Base-by-base conservation (phyloP, 2,329 filamentous ascomycete species). In the Aureobasidium vineae region DNA sequence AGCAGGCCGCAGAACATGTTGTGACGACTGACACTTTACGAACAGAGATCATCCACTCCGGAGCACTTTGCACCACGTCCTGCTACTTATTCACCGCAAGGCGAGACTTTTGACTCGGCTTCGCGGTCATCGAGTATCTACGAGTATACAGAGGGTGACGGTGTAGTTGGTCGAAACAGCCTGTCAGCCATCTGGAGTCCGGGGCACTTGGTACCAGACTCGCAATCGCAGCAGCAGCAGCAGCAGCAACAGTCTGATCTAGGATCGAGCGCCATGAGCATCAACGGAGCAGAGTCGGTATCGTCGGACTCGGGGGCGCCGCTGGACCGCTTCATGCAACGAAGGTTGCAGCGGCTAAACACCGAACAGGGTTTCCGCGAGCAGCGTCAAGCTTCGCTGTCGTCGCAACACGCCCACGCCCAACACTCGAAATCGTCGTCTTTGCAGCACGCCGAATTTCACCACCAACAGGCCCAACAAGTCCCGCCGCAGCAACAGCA, bases 321-420 rank as follows among this genome's bases (percentile, higher is more conserved):
- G 33, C 70, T 74, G 71, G 74, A 76, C 71, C 74, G 75, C 66
- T 77, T 72, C 72, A 73, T 73, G 67, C 74, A 77, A 69, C 72
- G 75, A 65, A 73, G 75, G 57, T 71, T 76, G 72, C 75, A 77
- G 71, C 73, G 75, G 67, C 69, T 76, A 67, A 76, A 76, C 65
- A 77, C 75, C 66, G 75, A 77, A 73, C 74, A 76, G 68, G 75
- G 73, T 69, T 77, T 77, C 69, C 71, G 75, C 53, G 75, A 77
- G 69, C 75, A 76, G 70, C 71, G 75, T 53, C 68, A 68, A 59
- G 68, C 66, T 53, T 60, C 64, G 54, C 33, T 26, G 41, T 59
- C 54, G 38, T 38, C 41, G 54, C 21, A 36, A 36, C 33, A 40
- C 10, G 21, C 47, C 21, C 47, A 15, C 33, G 33, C 53, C 23